Evolutionary conservation across 495 filamentous ascomycete species (phyloP), one percentile per base, ranked within the genome.

Genomic region (Platismatia glauca): DNA sequence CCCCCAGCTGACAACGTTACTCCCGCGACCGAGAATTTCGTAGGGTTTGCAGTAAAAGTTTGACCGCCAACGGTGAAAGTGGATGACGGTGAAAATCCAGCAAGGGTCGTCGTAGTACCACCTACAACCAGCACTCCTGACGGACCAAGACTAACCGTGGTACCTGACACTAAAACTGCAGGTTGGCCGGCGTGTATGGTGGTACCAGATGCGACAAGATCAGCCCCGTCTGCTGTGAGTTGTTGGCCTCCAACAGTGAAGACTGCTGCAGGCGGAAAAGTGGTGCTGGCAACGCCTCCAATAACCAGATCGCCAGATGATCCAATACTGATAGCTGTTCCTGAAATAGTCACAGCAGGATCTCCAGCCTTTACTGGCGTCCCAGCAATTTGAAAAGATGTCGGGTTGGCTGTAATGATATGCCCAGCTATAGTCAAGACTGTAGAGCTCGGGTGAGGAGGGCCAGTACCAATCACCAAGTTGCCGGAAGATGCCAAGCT

Each of bases 341-440:
- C 46, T 1, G 46, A 57, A 31, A 57, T 4, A 37, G 55, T 57
- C 55, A 57, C 55, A 12, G 55, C 55, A 7, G 55, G 55, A 7
- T 4, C 34, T 57, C 55, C 55, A 16, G 55, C 55, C 20, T 34
- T 22, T 1, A 57, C 31, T 34, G 37, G 34, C 55, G 55, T 57
- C 2, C 55, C 55, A 1, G 55, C 55, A 22, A 57, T 57, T 12
- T 27, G 33, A 41, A 57, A 57, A 0, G 55, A 57, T 57, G 31
- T 57, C 20, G 55, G 55, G 31, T 57, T 57, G 13, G 55, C 55
- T 12, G 55, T 57, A 15, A 57, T 16, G 31, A 12, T 57, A 6
- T 57, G 33, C 11, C 46, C 46, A 29, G 46, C 46, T 50, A 50
- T 50, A 2, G 24, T 50, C n/a, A 50, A 15, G 24, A 50, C 12